Conservation (phyloP, 371 early-diverging fungal species). For the Haplosporangium sp. region DNA sequence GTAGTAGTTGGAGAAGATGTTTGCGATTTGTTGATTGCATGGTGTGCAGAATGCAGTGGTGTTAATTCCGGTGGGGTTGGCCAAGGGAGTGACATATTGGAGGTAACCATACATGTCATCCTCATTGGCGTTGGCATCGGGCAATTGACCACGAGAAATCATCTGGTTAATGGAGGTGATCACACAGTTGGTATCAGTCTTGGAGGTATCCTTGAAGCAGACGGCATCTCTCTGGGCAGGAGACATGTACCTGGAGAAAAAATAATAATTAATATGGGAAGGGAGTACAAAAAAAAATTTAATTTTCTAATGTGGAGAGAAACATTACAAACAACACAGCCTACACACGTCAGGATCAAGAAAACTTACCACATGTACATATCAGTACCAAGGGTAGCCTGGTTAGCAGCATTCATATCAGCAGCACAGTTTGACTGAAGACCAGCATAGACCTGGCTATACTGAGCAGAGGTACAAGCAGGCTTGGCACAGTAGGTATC, state of each 20-base stretch:
- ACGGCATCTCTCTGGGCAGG: constrained; percentile 47
- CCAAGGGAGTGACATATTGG: constrained; percentile 47
- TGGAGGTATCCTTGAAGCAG: constrained; percentile 24
- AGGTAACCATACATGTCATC: constrained; percentile 49
- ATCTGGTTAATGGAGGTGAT: constrained; percentile 41
- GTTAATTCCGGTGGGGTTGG: constrained; percentile 14
- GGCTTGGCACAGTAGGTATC: constrained; percentile 34
- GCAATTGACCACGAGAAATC: constrained; percentile 38
- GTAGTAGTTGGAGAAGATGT: constrained; percentile 51
- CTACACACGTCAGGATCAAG: background rate
- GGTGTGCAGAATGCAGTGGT: constrained; percentile 32
- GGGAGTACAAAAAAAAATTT: no score
- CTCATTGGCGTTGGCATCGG: constrained; percentile 33
- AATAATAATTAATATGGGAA: no score
- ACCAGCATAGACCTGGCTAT: constrained; percentile 36
- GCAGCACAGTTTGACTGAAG: constrained; percentile 41
- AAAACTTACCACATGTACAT: constrained; percentile 49
- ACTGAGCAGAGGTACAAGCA: constrained; percentile 45
- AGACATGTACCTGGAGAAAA: constrained; percentile 38
- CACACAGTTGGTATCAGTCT: constrained; percentile 23
- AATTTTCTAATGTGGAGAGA: background rate
- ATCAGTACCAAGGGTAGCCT: constrained; percentile 27
- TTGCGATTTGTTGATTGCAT: constrained; percentile 53
- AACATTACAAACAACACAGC: background rate
- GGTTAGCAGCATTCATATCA: constrained; percentile 35